Evolutionary conservation across 2,329 filamentous ascomycete species (phyloP).

Genomic region (Parascedosporium putredinis): DNA sequence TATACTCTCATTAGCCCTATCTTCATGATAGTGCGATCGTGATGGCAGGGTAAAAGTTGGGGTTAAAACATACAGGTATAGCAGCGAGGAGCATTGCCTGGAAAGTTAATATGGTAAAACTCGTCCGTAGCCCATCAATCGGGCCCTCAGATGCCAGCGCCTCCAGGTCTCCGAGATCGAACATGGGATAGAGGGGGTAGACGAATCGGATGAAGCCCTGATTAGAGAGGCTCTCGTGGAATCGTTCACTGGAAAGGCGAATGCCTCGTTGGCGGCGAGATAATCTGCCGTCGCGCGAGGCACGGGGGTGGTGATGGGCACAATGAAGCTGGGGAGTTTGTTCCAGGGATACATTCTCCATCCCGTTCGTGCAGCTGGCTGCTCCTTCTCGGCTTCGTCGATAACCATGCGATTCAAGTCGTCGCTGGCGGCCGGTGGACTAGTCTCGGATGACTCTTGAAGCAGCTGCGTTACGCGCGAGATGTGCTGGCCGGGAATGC

Average conservation of each 20-base stretch:
- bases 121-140: not conserved
- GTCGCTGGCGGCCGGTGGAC: no score
- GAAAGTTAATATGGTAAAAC: conserved; percentile 1
- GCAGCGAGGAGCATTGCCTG: conserved; percentile 5
- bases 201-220: conserved; percentile 2
- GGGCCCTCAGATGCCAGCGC: not conserved
- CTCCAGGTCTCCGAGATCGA: not conserved
- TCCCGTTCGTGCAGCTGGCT: not conserved
- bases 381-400: not conserved
- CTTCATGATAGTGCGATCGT: not conserved
- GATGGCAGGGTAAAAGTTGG: not conserved
- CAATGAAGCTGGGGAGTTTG: conserved; percentile 3
- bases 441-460: no score
- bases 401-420: not conserved
- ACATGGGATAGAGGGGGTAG: conserved; percentile 5
- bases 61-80: conserved; percentile 5
- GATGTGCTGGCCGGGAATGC: no score
- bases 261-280: conserved; percentile 5
- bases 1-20: not conserved
- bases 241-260: not conserved
- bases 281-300: not conserved
- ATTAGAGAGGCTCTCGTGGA: not conserved
- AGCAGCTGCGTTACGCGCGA: no score
- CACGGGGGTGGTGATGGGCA: not conserved
- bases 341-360: not conserved